Percentiles rank a stretch among this genome's conserved stretches.
These are phyloP conservation scores for Lizonia empirigonia DNA, from an alignment of 2,329 filamentous ascomycete species.

Conservation along the genomic window DNA sequence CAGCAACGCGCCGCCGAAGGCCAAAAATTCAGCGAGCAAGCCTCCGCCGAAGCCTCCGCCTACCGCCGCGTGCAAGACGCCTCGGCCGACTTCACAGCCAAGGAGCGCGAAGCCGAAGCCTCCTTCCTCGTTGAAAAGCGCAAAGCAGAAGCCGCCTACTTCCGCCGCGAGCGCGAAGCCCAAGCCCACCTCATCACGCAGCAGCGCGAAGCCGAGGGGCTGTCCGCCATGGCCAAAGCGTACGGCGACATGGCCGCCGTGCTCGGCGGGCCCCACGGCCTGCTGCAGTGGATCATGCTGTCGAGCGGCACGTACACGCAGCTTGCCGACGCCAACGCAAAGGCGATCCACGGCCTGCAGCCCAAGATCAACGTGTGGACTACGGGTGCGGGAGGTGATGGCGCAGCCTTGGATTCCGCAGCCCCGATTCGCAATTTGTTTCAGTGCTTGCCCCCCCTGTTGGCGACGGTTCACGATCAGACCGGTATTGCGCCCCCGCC, in stretches of 20 bases:
- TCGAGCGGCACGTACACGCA: conserved; percentile 79
- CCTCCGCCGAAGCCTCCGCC: conserved; percentile 61
- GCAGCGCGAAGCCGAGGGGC: conserved; percentile 77
- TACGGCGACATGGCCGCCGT: conserved; percentile 74
- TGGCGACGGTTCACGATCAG: conserved; percentile 86
- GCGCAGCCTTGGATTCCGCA: conserved; percentile 58
- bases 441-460: conserved; percentile 80
- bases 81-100: conserved; percentile 51
- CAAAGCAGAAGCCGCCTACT: conserved; percentile 49
- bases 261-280: conserved; percentile 76
- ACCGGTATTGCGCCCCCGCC: conserved; percentile 80
- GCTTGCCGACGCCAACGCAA: conserved; percentile 77
- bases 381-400: conserved; percentile 63
- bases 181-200: conserved; percentile 65
- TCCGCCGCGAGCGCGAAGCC: conserved; percentile 57
- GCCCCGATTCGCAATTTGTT: conserved; percentile 79
- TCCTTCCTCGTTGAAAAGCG: conserved; percentile 55
- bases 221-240: conserved; percentile 78
- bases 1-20: conserved; percentile 59
- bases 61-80: conserved; percentile 50
- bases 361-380: conserved; percentile 94
- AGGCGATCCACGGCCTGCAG: conserved; percentile 75
- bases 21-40: conserved; percentile 64
- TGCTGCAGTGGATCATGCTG: conserved; percentile 88
- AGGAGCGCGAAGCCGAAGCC: conserved; percentile 54